Evolutionary conservation across 2,329 filamentous ascomycete genomes (phyloP).

Genomic region (Beauveria sp.): DNA sequence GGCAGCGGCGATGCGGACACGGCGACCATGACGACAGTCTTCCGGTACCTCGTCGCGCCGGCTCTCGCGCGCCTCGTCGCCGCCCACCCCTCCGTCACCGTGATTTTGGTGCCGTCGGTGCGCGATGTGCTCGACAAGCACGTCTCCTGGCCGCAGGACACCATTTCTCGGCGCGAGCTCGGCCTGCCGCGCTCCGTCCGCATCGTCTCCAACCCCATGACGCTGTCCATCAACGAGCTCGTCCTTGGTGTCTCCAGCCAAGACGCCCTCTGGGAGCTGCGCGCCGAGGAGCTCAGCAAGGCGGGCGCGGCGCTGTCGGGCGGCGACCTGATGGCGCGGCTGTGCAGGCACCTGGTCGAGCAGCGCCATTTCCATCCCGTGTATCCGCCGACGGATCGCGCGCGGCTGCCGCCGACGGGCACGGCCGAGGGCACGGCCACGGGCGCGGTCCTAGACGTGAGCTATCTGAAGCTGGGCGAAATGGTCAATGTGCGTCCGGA

Average conservation of each 20-base stretch:
- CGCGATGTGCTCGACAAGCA: conserved; percentile 77
- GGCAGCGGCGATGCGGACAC: conserved; percentile 56
- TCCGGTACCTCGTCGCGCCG: conserved; percentile 70
- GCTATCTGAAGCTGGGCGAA: conserved; percentile 82
- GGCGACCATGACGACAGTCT: conserved; percentile 73
- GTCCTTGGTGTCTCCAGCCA: conserved; percentile 75
- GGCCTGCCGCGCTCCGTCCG: conserved; percentile 69
- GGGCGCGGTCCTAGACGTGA: conserved; percentile 73
- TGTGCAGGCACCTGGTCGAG: conserved; percentile 72
- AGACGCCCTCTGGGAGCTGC: conserved; percentile 75
- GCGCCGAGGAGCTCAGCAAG: conserved; percentile 56
- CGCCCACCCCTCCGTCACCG: conserved; percentile 67
- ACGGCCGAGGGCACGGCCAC: conserved; percentile 53
- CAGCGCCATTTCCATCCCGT: conserved; percentile 88
- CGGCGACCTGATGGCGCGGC: conserved; percentile 58
- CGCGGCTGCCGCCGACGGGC: conserved; percentile 57
- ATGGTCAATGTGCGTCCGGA: conserved; percentile 84
- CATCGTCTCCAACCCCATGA: conserved; percentile 86
- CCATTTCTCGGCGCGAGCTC: conserved; percentile 60
- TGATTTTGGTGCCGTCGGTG: conserved; percentile 75
- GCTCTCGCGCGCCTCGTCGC: conserved; percentile 63
- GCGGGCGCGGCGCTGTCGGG: conserved; percentile 13
- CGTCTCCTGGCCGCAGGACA: conserved; percentile 70
- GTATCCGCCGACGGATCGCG: conserved; percentile 70
- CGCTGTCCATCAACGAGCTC: conserved; percentile 79